These are phyloP conservation scores for Leccinellum albellum DNA, from an alignment of 768 basidiomycete genomes.

Conservation along the genomic window DNA sequence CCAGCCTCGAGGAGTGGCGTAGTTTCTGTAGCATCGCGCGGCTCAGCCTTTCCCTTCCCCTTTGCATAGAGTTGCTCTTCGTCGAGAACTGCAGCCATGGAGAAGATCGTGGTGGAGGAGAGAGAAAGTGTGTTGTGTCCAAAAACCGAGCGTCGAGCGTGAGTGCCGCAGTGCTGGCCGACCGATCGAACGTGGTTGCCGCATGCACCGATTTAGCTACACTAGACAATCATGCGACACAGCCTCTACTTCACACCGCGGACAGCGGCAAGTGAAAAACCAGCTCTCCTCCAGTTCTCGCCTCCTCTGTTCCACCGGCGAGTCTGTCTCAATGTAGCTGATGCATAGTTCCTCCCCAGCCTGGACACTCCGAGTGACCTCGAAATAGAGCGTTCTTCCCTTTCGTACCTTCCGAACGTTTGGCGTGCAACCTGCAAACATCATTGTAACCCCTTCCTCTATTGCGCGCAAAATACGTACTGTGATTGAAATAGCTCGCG, in stretches of 20 bases:
- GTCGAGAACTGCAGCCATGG: constrained; percentile 21
- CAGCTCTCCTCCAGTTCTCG: constrained; percentile 45
- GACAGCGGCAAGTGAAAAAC: constrained; percentile 55
- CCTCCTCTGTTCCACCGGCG: constrained; percentile 34
- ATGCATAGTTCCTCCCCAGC: constrained; percentile 57
- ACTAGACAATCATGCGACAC: neutral
- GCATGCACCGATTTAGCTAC: constrained; percentile 6
- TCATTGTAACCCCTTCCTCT: neutral
- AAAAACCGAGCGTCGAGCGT: neutral
- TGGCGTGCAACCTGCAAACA: constrained; percentile 45
- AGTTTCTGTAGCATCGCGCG: constrained; percentile 24
- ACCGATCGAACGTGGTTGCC: constrained; percentile 15
- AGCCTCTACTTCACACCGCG: constrained; percentile 37
- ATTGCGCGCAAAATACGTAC: constrained; percentile 31
- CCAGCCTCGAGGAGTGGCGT: constrained; percentile 29
- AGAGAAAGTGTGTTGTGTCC: neutral
- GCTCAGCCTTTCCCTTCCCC: constrained; percentile 27
- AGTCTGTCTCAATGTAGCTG: constrained; percentile 44
- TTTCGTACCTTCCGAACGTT: constrained; percentile 46
- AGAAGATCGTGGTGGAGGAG: constrained; percentile 10
- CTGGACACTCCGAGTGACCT: constrained; percentile 39
- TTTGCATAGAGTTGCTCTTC: constrained; percentile 14
- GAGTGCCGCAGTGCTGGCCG: neutral
- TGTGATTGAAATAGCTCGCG: constrained; percentile 68
- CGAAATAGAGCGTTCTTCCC: constrained; percentile 46